Evolutionary conservation across 2,329 filamentous ascomycete species (phyloP), one percentile per base, ranked within the genome.

Genomic region (Huntiella bhutanensis): DNA sequence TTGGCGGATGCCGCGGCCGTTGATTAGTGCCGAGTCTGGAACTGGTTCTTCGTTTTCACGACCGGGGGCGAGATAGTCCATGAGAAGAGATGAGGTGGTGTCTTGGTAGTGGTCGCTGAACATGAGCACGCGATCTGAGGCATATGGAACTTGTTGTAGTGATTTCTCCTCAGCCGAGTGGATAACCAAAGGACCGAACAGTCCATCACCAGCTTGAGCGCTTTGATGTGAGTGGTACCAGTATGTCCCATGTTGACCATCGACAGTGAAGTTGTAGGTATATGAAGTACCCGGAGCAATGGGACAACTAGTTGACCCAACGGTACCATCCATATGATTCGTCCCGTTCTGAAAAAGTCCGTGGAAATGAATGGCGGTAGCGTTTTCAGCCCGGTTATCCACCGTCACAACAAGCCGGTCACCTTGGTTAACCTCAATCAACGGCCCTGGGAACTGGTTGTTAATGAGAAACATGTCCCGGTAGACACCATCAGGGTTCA

Each of bases 321-420:
- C 66, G 1, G 79, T 71, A 0, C 82, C 82, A 54, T 88, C 82
- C 49, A 84, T 82, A 48, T 69, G 68, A 49, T 75, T 82, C 0
- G 80, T 82, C 8, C 79, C 80, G 53, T 82, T 82, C 56, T 85
- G 80, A 55, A 75, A 84, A 51, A 88, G 68, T 12, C 82, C 82
- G 53, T 88, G 82, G 58, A 82, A 87, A 56, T 88, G 82, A 4
- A 87, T 65, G 34, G 69, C 72, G 6, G 78, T 80, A 10, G 69
- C 71, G 52, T 85, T 81, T 10, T 65, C 63, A 1, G 80, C 72
- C 16, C 70, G 66, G 54, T 88, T 88, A 53, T 73, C 63, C 43
- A 85, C 66, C 32, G 82, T 73, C 38, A 86, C 73, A 3, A 83
- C 59, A 6, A 91, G 59, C 1, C 70, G 74, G 54, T 91, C 83